These are phyloP conservation scores for Blastocystis sp. DNA, from an alignment of 352 stramenopile species.

Conservation along the genomic window DNA sequence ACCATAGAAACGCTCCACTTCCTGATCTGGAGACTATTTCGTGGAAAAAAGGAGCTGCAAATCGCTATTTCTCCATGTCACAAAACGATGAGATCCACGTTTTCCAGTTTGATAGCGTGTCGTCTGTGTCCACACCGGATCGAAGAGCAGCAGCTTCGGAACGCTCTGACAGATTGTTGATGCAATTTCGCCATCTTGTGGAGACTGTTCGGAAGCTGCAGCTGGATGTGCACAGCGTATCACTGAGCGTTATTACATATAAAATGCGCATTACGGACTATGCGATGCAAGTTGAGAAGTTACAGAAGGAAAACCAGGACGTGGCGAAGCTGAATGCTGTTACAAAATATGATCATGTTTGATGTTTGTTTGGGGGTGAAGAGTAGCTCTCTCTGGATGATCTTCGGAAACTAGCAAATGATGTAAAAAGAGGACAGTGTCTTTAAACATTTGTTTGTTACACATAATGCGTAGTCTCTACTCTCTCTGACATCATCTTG, in stretches of 20 bases:
- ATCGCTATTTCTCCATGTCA: not conserved
- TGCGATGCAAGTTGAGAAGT: not conserved
- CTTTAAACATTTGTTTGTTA: not conserved
- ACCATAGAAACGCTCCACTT: not conserved
- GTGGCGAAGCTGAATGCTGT: not conserved
- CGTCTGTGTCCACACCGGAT: not conserved
- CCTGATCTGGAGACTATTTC: not conserved
- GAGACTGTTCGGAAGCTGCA: not conserved
- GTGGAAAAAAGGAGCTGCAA: not conserved
- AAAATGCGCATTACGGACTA: not conserved
- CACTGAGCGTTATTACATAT: not conserved
- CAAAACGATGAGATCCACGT: not conserved
- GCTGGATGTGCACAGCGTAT: not conserved
- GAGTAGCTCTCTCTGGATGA: not conserved
- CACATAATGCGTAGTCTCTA: not conserved
- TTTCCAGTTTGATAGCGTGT: not conserved
- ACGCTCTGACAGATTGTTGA: not conserved
- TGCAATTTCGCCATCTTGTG: not conserved
- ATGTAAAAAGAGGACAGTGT: not conserved
- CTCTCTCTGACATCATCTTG: not conserved
- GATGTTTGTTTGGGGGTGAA: not conserved
- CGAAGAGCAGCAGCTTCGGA: not conserved
- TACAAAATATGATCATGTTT: not conserved
- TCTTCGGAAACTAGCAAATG: not conserved
- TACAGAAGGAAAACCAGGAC: not conserved